Base-by-base conservation (phyloP, 345 rosid genomes). In the Kandelia obovata region DNA sequence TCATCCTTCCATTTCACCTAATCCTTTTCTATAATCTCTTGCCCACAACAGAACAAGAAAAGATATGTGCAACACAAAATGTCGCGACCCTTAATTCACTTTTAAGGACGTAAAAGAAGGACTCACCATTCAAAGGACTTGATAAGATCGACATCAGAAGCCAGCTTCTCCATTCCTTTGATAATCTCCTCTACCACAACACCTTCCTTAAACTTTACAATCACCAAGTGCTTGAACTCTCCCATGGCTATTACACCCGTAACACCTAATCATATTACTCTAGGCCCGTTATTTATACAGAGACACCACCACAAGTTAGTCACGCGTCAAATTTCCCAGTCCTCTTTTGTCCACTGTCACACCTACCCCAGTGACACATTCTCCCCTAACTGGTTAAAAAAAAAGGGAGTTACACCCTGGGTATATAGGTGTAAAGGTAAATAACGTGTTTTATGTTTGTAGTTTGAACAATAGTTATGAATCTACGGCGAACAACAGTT, bases 51-150 rank as follows among this genome's bases (percentile, higher is more conserved):
- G 49, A 43, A 43, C 19, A 15, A 43, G 49, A 43, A 43, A 43
- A 2, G 49, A 43, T 2, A 43, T 43, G 16, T 3, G 49, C 49
- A 43, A 43, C 49, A 43, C 17, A 43, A 13, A 43, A 43, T 43
- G 15, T 39, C 4, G 4, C 16, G 17, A 43, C 49, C 13, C 1
- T 43, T 43, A 15, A 43, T 43, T 43, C 49, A 43, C 49, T 43
- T 43, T 13, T 43, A 23, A 27, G 16, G 59, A 23, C 28, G 9
- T 10, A 65, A 58, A 28, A 5, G 9, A 3, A 67, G 19, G 13
- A 59, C 81, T 67, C 49, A 92, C 97, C 97, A 95, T 78, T 85
- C 93, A 55, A 88, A 92, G 76, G 93, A 88, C 79, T 91, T 95
- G 86, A 95, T 93, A 68, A 76, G 65, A 76, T 90, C 93, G 53